Base-by-base conservation (phyloP, 306 rosid species). In the Elaeagnus macrophylla region DNA sequence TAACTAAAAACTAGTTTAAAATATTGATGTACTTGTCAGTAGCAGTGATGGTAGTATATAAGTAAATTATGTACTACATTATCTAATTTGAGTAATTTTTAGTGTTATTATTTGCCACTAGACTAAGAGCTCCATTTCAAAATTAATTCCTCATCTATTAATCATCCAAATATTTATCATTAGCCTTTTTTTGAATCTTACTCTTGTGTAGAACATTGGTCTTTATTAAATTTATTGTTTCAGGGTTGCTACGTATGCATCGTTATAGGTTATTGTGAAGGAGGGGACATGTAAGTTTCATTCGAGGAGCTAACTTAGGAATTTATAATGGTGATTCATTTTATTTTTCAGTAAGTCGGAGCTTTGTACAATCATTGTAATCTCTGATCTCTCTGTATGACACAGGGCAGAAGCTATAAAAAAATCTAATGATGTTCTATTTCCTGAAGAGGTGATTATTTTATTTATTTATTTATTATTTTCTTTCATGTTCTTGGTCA, bases 211-310 rank as follows among this genome's bases (percentile, higher is more conserved):
- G 61, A 51, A 62, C 52, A 65, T 49, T 56, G 47, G 51, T 64
- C 54, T 7, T 25, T 25, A 25, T 25, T 25, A 25, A 61, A 52
- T 44, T 60, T 64, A 61, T 67, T 65, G 65, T 64, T 76, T 48
- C 86, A 93, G 99, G 99, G 99, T 70, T 93, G 99, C 81, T 93
- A 87, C 66, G 99, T 87, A 59, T 93, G 99, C 85, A 93, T 87
- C 57, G 75, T 93, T 55, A 75, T 93, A 57, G 96, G 99, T 61
- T 93, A 78, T 65, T 93, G 99, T 40, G 99, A 82, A 69, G 95
- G 96, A 38, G 96, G 99, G 56, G 99, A 93, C 81, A 84, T 93
- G 99, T 93, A 69, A 80, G 94, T 66, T 36, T 15, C 60, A 43
- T 46, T 66, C 54, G 40, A 10, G 18, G 12, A 8, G 51, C 52